Evolutionary conservation across 1,284 basidiomycete species (phyloP), one percentile per base, ranked within the genome.

Genomic region (Rhodotorula sp.): DNA sequence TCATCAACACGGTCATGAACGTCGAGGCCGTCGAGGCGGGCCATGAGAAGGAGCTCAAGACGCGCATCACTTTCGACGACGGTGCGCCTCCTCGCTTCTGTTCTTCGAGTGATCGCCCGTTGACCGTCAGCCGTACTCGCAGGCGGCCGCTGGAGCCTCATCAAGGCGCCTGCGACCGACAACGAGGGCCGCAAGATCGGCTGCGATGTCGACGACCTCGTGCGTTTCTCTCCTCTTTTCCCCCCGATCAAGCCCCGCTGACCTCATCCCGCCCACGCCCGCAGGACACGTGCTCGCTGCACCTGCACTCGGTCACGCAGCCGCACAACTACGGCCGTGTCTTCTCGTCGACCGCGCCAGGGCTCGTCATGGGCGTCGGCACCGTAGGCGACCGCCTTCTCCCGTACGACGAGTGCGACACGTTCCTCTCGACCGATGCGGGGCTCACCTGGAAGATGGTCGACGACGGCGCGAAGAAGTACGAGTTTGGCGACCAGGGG

Each of bases 321-420:
- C 90, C 91, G 3, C 94, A 96, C 83, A 99, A 97, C 82, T 91
- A 90, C 76, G 96, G 96, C 0, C 88, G 91, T 34, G 87, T 97
- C 34, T 98, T 98, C 82, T 96, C 94, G 1, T 94, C 93, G 0
- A 90, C 92, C 19, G 95, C 95, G 0, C 95, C 96, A 0, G 96
- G 96, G 0, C 87, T 94, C 72, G 89, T 94, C 46, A 96, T 99
- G 91, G 96, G 90, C 46, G 94, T 99, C 3, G 96, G 96, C 12
- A 91, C 88, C 0, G 86, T 97, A 39, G 94, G 95, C 3, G 82
- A 86, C 27, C 83, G 84, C 27, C 83, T 98, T 9, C 81, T 85
- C 46, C 85, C 89, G 0, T 99, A 99, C 80, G 89, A 91, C 62
- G 90, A 97, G 50, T 91, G 91, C 80, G 93, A 97, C 79, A 98